phyloP scores from a whole-genome alignment of 2,329 filamentous ascomycete genomes.

The Epichloe scottii region DNA sequence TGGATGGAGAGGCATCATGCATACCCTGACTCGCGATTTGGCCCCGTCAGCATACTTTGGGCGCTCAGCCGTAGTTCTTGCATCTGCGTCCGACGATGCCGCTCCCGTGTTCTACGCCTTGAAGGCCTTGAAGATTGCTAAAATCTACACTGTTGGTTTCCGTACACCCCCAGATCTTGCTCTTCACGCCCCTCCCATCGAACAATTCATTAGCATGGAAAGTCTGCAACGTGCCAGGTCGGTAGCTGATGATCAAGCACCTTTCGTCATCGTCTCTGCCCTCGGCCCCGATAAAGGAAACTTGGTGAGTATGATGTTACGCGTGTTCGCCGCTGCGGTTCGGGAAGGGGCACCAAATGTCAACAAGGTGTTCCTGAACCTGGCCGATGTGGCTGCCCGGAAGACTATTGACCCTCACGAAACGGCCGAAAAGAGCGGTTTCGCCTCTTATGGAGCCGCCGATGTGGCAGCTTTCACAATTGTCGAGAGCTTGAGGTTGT shows the following conservation, averaged over 20 bases:
- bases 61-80: constrained; percentile 63
- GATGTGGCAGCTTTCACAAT: constrained; percentile 77
- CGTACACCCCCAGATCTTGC: constrained; percentile 50
- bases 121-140: constrained; percentile 60
- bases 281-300: constrained; percentile 67
- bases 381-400: constrained; percentile 44
- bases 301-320: constrained; percentile 64
- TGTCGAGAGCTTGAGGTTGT: constrained; percentile 63
- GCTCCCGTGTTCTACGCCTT: constrained; percentile 69
- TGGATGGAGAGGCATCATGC: constrained; percentile 73
- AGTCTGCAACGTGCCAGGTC: constrained; percentile 40
- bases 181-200: constrained; percentile 51
- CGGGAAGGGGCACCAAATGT: constrained; percentile 23
- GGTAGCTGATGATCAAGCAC: constrained; percentile 40
- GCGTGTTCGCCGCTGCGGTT: constrained; percentile 47
- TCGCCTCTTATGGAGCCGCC: constrained; percentile 65
- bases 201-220: constrained; percentile 68
- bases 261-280: constrained; percentile 72
- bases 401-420: constrained; percentile 55
- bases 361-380: constrained; percentile 66
- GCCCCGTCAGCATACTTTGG: constrained; percentile 71
- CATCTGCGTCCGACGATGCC: constrained; percentile 61
- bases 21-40: constrained; percentile 68
- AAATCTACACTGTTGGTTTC: constrained; percentile 78
- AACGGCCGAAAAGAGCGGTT: constrained; percentile 62